Conservation (phyloP, 352 stramenopile genomes). For the Phytopythium sindhum region DNA sequence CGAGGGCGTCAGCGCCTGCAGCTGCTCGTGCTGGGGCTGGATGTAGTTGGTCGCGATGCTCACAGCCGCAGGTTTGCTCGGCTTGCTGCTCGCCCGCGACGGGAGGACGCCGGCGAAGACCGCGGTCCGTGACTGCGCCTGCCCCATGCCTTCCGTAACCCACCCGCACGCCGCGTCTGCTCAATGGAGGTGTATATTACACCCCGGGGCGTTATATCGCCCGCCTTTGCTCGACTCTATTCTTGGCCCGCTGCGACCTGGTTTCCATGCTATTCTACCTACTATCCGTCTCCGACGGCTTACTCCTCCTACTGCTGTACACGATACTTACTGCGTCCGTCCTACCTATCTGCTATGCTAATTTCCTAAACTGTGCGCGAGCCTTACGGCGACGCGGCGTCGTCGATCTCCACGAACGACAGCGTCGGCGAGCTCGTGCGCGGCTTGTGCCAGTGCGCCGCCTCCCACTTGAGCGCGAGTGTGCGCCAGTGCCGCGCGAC, state of each 20-base stretch:
- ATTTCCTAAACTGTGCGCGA: neutral
- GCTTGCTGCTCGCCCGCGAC: neutral
- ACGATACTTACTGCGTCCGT: neutral
- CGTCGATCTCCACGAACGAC: constrained; percentile 9
- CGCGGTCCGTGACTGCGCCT: neutral
- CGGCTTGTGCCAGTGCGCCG: constrained; percentile 1
- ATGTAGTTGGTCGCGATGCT: neutral
- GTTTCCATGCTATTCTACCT: neutral
- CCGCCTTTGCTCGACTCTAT: neutral
- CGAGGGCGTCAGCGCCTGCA: neutral
- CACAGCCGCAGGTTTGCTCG: neutral
- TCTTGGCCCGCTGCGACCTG: neutral
- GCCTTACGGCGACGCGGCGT: neutral
- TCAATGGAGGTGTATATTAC: neutral
- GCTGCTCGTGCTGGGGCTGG: neutral
- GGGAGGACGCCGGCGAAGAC: constrained; percentile 6
- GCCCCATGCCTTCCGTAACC: neutral
- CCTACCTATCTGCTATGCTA: neutral
- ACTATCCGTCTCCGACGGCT: neutral
- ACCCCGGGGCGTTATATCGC: neutral
- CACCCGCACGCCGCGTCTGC: neutral
- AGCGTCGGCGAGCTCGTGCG: constrained; percentile 7
- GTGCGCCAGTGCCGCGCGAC: constrained; percentile 5
- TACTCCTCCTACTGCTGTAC: neutral
- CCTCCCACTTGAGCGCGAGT: constrained; percentile 6